Evolutionary conservation across 108 stramenopile species (phyloP).

Genomic region (Skeletonema menzelii): DNA sequence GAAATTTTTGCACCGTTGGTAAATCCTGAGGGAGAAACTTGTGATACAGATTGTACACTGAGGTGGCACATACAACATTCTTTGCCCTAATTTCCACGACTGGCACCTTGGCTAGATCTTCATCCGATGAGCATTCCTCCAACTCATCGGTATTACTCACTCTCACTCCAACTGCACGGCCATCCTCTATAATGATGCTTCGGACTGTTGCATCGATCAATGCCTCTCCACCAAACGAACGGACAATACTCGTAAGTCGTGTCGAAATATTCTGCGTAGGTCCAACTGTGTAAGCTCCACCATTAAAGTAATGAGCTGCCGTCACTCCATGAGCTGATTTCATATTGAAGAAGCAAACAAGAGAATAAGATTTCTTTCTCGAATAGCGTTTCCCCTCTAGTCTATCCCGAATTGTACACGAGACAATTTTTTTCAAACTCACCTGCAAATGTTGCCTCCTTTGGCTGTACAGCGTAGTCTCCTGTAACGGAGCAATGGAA

Average conservation of each 20-base stretch:
- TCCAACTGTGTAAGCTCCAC: slow-evolving; percentile 46
- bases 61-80: slow-evolving; percentile 51
- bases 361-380: too few species aligned
- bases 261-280: slow-evolving; percentile 45
- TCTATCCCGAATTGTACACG: too few species aligned
- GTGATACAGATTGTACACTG: slow-evolving; percentile 45
- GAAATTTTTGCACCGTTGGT: slow-evolving; percentile 37
- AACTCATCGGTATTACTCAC: slow-evolving; percentile 48
- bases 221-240: slow-evolving; percentile 42
- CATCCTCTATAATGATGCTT: slow-evolving; percentile 34
- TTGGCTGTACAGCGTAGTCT: slow-evolving; percentile 58
- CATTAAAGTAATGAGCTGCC: slow-evolving; percentile 35
- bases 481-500: not conserved
- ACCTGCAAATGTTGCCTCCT: slow-evolving; percentile 38
- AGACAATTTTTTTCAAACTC: too few species aligned
- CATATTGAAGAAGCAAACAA: too few species aligned
- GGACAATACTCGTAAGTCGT: slow-evolving; percentile 23
- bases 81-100: slow-evolving; percentile 38
- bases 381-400: too few species aligned
- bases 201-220: slow-evolving; percentile 45
- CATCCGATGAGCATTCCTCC: slow-evolving; percentile 46
- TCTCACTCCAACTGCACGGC: slow-evolving; percentile 42
- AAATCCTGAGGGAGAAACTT: slow-evolving; percentile 48
- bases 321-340: slow-evolving; percentile 41
- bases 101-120: slow-evolving; percentile 18